Evolutionary conservation across 495 filamentous ascomycete species (phyloP).

Genomic region (Rostrohypoxylon terebratum): DNA sequence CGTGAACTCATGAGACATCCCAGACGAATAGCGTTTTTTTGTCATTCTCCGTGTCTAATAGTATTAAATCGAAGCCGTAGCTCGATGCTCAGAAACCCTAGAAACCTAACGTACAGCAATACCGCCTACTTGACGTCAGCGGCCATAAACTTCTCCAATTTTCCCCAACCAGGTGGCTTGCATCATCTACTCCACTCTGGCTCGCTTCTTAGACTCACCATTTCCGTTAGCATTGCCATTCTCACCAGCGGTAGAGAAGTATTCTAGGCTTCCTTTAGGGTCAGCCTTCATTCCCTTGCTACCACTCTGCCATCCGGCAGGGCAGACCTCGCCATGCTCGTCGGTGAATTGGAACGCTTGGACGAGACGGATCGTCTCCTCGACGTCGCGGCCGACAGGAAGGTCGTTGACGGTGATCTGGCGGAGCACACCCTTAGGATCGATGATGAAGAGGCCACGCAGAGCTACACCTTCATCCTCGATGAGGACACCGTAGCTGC

Average conservation of each 20-base stretch:
- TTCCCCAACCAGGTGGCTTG: neutral
- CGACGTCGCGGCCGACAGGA: conserved; percentile 68
- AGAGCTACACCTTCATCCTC: conserved; percentile 68
- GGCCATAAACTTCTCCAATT: conserved; percentile 25
- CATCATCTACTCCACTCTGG: conserved; percentile 36
- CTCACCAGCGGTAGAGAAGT: conserved; percentile 50
- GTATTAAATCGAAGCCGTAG: conserved; percentile 27
- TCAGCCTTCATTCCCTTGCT: conserved; percentile 65
- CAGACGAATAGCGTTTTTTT: conserved; percentile 4
- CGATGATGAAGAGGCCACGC: conserved; percentile 70
- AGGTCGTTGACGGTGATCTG: conserved; percentile 72
- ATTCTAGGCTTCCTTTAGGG: conserved; percentile 60
- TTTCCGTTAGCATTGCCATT: conserved; percentile 44
- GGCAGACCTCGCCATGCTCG: conserved; percentile 70
- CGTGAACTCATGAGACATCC: neutral
- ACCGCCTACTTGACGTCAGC: conserved; percentile 30
- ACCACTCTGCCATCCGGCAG: conserved; percentile 68
- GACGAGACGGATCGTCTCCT: conserved; percentile 68
- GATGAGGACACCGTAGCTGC: conserved; percentile 68
- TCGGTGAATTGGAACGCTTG: conserved; percentile 72
- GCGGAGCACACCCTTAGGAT: conserved; percentile 65
- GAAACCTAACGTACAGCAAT: conserved; percentile 23
- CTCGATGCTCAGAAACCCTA: conserved; percentile 19
- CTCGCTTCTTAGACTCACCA: conserved; percentile 46
- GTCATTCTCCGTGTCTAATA: conserved; percentile 21